A percentile compares a stretch with the other conserved stretches of the same genome.
phyloP scores from a whole-genome alignment of 108 stramenopile species.

The Mediolabrus comicus region DNA sequence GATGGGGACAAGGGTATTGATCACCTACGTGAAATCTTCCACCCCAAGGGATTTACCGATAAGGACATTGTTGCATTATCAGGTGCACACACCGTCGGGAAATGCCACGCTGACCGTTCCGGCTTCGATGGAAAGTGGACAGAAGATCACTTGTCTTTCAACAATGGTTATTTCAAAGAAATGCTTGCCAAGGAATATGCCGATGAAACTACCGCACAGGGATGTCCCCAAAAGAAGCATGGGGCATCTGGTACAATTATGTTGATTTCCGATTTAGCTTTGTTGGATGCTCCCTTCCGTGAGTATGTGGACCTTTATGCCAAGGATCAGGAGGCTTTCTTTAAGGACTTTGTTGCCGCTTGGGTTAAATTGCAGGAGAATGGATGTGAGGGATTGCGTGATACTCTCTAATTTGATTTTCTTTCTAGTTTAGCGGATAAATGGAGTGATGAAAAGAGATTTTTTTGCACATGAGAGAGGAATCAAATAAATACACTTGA shows the following conservation, averaged over 20 bases:
- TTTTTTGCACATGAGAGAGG: not conserved
- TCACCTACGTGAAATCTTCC: slow-evolving; percentile 71
- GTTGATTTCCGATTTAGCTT: slow-evolving; percentile 47
- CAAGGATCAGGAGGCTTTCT: slow-evolving; percentile 36
- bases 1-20: slow-evolving; percentile 55
- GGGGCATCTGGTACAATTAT: slow-evolving; percentile 29
- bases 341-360: slow-evolving; percentile 27
- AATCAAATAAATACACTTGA: no score
- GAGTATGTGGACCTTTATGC: slow-evolving; percentile 40
- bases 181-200: slow-evolving; percentile 45
- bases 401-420: slow-evolving; percentile 27
- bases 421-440: not conserved
- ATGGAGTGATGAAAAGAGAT: not conserved
- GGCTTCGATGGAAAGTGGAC: slow-evolving; percentile 67
- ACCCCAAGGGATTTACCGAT: slow-evolving; percentile 79
- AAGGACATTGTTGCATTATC: slow-evolving; percentile 65
- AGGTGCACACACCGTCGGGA: slow-evolving; percentile 71
- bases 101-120: slow-evolving; percentile 56
- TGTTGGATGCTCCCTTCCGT: slow-evolving; percentile 42
- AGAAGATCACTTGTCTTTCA: slow-evolving; percentile 34
- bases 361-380: slow-evolving; percentile 55
- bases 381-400: slow-evolving; percentile 38
- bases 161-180: slow-evolving; percentile 55
- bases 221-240: slow-evolving; percentile 42
- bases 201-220: slow-evolving; percentile 35